Percentiles rank a stretch among this genome's conserved stretches.
Evolutionary conservation across 768 basidiomycete species (phyloP).

Genomic region (Tulasnella sp.): DNA sequence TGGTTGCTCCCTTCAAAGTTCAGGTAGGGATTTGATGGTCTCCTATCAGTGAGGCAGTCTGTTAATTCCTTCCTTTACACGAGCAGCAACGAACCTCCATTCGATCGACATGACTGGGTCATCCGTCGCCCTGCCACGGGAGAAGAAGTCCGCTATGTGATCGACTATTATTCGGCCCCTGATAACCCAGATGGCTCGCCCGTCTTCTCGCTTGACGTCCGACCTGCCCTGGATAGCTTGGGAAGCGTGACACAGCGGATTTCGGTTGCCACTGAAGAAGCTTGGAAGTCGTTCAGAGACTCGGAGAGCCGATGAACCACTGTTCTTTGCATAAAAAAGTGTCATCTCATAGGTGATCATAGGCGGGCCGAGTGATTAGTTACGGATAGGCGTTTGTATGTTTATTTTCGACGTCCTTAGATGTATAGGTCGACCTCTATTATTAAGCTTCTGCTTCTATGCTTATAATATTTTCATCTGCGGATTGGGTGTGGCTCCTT

Average conservation of each 20-base stretch:
- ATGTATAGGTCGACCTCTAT: neutral
- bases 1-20: slow-evolving; percentile 86
- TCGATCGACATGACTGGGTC: slow-evolving; percentile 98
- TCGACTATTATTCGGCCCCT: slow-evolving; percentile 96
- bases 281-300: slow-evolving; percentile 43
- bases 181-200: slow-evolving; percentile 86
- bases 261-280: slow-evolving; percentile 60
- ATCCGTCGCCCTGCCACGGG: slow-evolving; percentile 74
- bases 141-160: slow-evolving; percentile 89
- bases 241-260: slow-evolving; percentile 72
- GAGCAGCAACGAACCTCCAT: slow-evolving; percentile 80
- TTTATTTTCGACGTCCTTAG: neutral
- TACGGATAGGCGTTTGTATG: neutral
- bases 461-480: neutral
- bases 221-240: slow-evolving; percentile 86
- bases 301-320: neutral
- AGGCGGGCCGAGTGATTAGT: neutral
- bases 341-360: neutral
- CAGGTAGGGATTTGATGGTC: slow-evolving; percentile 55
- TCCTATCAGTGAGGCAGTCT: neutral
- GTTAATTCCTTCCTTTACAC: slow-evolving; percentile 13
- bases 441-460: neutral
- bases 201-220: slow-evolving; percentile 91
- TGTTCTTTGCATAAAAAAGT: neutral
- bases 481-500: too few relatives aligned